Base-by-base conservation (phyloP, 129 eudicot species). In the Flaveria ramosissima region DNA sequence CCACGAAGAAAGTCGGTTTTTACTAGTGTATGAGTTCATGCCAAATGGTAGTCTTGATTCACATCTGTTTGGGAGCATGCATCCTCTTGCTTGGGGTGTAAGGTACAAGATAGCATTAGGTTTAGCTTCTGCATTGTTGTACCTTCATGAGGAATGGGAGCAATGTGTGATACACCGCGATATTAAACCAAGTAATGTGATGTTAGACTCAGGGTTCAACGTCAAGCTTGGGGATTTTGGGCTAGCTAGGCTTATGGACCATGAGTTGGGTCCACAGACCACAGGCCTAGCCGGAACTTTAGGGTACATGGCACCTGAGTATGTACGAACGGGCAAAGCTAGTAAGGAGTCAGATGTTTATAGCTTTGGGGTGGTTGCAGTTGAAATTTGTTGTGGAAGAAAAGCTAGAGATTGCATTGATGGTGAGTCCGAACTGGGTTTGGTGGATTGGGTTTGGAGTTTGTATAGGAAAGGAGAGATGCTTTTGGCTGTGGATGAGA, bases 141-240 rank as follows among this genome's bases (percentile, higher is more conserved):
- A 87, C 14, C 88, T 87, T 52, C 96, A 87, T 12, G 92, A 89
- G 32, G 92, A 87, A 53, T 81, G 88, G 83, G 86, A 85, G 45
- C 89, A 87, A 65, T 87, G 88, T 55, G 92, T 87, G 65, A 77
- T 89, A 20, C 96, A 89, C 42, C 84, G 90, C 23, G 96, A 89
- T 62, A 81, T 89, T 66, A 89, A 89, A 62, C 75, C 86, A 10
- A 89, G 90, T 81, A 89, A 89, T 21, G 77, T 90, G 36, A 90
- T 87, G 90, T 77, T 90, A 10, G 92, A 90, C 27, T 85, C 87
- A 3, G 83, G 77, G 36, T 90, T 87, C 42, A 87, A 85, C 67
- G 86, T 55, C 48, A 87, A 87, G 86, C 84, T 87, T 2, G 92
- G 96, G 8, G 96, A 90, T 72, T 90, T 90, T 42, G 96, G 96